A percentile compares a stretch with the other conserved stretches of the same genome.
These are phyloP conservation scores for Vigna unguiculata DNA, from an alignment of 306 rosid genomes.

Conservation along the genomic window DNA sequence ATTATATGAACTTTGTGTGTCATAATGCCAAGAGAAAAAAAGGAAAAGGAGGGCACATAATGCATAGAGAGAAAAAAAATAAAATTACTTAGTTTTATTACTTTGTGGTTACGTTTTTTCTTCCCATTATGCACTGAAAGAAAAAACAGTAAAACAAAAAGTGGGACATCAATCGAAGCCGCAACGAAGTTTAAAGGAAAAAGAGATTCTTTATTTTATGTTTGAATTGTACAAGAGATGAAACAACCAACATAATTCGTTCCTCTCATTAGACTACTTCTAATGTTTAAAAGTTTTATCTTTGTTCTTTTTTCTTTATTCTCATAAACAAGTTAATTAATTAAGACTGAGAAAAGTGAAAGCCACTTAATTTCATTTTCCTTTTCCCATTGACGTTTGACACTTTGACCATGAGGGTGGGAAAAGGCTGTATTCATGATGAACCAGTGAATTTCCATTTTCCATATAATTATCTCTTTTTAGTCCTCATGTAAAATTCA, in stretches of 20 bases:
- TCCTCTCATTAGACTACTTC: not conserved
- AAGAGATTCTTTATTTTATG: not conserved
- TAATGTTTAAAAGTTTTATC: not conserved
- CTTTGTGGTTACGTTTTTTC: not conserved
- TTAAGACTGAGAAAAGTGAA: slow-evolving; percentile 6
- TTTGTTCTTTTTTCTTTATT: not conserved
- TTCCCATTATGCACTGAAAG: slow-evolving; percentile 1
- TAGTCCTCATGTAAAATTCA: not conserved
- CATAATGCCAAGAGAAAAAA: slow-evolving; percentile 44
- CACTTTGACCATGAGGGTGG: slow-evolving; percentile 8
- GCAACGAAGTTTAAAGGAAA: slow-evolving; percentile 38
- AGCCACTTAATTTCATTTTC: slow-evolving; percentile 16
- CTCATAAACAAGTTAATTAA: not conserved
- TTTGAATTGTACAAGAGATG: slow-evolving; percentile 36
- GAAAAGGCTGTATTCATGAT: slow-evolving; percentile 11
- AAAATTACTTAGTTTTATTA: not conserved
- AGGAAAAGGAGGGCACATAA: slow-evolving; percentile 18
- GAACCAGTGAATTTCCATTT: slow-evolving; percentile 16
- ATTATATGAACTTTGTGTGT: slow-evolving; percentile 59
- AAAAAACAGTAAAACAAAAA: slow-evolving; percentile 16
- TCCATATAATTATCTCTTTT: not conserved
- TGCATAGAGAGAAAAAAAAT: not conserved
- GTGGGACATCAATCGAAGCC: slow-evolving; percentile 39
- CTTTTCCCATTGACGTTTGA: slow-evolving; percentile 33
- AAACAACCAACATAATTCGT: slow-evolving; percentile 26